Evolutionary conservation across 1,139 yeast species (phyloP), one percentile per base, ranked within the genome.

Genomic region (Zygotorulaspora mrakii): DNA sequence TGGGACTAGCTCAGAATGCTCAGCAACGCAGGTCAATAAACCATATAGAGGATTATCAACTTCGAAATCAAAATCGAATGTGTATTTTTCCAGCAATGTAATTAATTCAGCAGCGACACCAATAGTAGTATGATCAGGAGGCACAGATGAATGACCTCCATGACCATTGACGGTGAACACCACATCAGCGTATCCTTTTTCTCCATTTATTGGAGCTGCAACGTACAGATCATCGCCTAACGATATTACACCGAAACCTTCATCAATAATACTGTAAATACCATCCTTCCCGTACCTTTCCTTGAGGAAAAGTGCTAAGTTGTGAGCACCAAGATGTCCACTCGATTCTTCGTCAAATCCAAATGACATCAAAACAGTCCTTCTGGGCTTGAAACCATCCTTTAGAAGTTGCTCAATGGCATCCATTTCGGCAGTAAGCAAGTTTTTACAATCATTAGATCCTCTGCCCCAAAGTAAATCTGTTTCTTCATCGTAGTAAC

Each of bases 111-210:
- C 69, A 47, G 79, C 66, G 30, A 82, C 71, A n/a, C 89, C 89
- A 56, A 82, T 80, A n/a, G 80, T 71, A 1, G 87, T 82, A 55
- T 80, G 86, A 46, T 71, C 77, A 5, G 82, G 83, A 8, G 89
- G 89, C n/a, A 74, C 62, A 1, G 84, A 77, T 1, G 88, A 78
- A 53, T 82, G 89, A 2, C 89, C 89, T 37, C 89, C 89, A 7
- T 76, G 76, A 1, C 82, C 75, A 13, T 64, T 65, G 17, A 82
- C 61, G 3, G 69, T 64, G 31, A 79, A 66, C 9, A 59, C 53
- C 7, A 73, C 55, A 52, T 80, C 81, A 35, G 75, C 52, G 48
- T 73, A 73, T 0, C 91, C 91, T 63, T 82, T 82, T 54, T 82
- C 91, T 24, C 77, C 77, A 23, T 79, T 76, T 13, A 76, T 73